Percentiles rank a stretch among this genome's conserved stretches.
phyloP scores from a whole-genome alignment of 768 basidiomycete species.

The Mycena kentingensis region DNA sequence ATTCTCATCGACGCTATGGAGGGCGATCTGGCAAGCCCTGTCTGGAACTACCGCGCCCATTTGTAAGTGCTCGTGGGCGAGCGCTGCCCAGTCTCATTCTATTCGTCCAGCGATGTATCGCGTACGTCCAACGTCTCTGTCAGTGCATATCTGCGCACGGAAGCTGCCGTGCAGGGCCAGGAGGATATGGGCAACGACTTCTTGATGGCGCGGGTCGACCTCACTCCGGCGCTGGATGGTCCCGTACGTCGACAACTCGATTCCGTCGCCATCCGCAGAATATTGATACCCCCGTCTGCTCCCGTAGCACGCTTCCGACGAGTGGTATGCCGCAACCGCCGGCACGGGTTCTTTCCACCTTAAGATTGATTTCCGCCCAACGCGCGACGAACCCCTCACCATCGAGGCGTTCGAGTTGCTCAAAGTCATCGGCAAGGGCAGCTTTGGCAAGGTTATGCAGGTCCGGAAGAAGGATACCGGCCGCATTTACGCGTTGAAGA shows the following conservation, averaged over 20 bases:
- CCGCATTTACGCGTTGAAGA: constrained; percentile 97
- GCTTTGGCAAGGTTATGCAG: constrained; percentile 99
- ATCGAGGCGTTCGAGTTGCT: constrained; percentile 96
- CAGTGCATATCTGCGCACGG: constrained; percentile 87
- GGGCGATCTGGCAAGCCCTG: constrained; percentile 85
- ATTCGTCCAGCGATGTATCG: constrained; percentile 78
- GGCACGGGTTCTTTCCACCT: constrained; percentile 93
- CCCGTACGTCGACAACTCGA: constrained; percentile 70
- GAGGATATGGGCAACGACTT: constrained; percentile 98
- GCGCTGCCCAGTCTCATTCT: constrained; percentile 3
- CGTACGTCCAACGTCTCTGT: constrained; percentile 91
- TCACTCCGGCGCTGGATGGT: constrained; percentile 80
- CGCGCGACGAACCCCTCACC: constrained; percentile 79
- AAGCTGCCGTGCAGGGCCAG: constrained; percentile 66
- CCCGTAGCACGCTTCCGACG: constrained; percentile 77
- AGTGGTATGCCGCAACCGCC: constrained; percentile 84
- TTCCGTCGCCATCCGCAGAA: constrained; percentile 1
- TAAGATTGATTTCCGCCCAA: constrained; percentile 92
- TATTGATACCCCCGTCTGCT: constrained; percentile 16
- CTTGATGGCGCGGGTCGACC: constrained; percentile 89
- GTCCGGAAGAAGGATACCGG: constrained; percentile 98
- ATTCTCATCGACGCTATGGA: constrained; percentile 94
- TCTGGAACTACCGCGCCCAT: constrained; percentile 95
- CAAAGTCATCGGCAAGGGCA: constrained; percentile 97
- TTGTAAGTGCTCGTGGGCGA: constrained; percentile 65